Evolutionary conservation across 306 rosid species (phyloP).

Genomic region (Citrullus mucosospermus): DNA sequence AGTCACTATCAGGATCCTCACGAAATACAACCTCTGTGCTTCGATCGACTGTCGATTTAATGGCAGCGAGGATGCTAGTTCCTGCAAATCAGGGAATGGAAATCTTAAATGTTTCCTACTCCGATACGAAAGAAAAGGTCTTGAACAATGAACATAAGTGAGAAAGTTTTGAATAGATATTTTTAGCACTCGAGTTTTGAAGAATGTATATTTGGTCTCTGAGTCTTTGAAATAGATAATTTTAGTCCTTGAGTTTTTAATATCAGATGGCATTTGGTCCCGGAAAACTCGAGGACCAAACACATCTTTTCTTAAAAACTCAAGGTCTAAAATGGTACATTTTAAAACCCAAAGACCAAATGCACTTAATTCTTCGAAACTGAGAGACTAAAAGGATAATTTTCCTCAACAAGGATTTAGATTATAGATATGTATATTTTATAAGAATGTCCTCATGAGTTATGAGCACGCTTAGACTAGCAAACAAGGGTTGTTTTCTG

Average conservation of each 20-base stretch:
- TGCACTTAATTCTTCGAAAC: no score
- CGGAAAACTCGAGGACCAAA: no score
- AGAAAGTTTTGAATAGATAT: neutral
- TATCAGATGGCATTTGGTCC: no score
- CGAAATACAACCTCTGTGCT: constrained; percentile 47
- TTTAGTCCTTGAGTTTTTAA: no score
- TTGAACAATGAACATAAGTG: neutral
- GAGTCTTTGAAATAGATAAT: no score
- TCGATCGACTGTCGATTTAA: constrained; percentile 55
- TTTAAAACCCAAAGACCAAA: no score
- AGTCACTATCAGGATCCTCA: constrained; percentile 55
- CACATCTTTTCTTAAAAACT: no score
- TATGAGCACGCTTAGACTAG: neutral
- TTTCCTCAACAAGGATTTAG: no score
- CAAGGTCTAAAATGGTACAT: no score
- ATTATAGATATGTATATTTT: neutral
- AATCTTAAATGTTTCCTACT: neutral
- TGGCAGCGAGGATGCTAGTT: constrained; percentile 65
- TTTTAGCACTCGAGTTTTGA: no score
- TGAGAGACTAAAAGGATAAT: no score
- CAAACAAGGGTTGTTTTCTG: neutral
- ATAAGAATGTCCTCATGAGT: neutral
- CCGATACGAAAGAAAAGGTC: neutral
- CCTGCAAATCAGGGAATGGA: constrained; percentile 35
- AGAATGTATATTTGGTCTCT: no score